Percentiles rank a stretch among this genome's conserved stretches.
These are phyloP conservation scores for Ustilago bromivora DNA, from an alignment of 1,284 basidiomycete species.

Conservation along the genomic window DNA sequence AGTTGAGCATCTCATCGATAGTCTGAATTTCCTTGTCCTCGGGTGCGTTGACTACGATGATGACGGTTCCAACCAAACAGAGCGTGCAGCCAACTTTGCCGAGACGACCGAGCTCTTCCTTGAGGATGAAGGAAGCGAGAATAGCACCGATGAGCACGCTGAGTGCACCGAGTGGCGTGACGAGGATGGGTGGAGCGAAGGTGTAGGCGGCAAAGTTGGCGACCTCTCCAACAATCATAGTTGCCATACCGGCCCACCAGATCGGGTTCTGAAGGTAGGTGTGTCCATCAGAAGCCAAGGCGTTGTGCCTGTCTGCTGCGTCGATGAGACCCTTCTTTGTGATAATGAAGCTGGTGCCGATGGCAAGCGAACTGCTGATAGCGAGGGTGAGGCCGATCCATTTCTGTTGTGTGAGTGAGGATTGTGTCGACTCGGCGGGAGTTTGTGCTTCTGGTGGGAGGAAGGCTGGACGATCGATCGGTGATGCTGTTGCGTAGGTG, in stretches of 20 bases:
- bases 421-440: conserved; percentile 32
- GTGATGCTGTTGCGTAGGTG: conserved; percentile 25
- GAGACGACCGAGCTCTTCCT: conserved; percentile 92
- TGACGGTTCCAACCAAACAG: conserved; percentile 88
- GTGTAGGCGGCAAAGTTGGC: conserved; percentile 99
- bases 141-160: conserved; percentile 86
- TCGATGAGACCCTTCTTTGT: conserved; percentile 69
- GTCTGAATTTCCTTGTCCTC: conserved; percentile 94
- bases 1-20: conserved; percentile 91
- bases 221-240: conserved; percentile 75
- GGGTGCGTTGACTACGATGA: conserved; percentile 96
- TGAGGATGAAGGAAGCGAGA: conserved; percentile 89
- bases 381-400: conserved; percentile 68
- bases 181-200: conserved; percentile 95
- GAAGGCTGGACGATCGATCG: conserved; percentile 40
- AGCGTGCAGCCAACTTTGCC: conserved; percentile 92
- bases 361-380: conserved; percentile 66
- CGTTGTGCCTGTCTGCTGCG: conserved; percentile 63
- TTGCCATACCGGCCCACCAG: conserved; percentile 98
- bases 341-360: conserved; percentile 69
- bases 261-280: conserved; percentile 89
- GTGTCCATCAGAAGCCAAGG: conserved; percentile 67
- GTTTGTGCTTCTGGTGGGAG: conserved; percentile 45
- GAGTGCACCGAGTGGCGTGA: conserved; percentile 93
- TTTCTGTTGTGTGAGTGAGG: conserved; percentile 64